phyloP scores from a whole-genome alignment of 345 rosid genomes.

The Salix purpurea region DNA sequence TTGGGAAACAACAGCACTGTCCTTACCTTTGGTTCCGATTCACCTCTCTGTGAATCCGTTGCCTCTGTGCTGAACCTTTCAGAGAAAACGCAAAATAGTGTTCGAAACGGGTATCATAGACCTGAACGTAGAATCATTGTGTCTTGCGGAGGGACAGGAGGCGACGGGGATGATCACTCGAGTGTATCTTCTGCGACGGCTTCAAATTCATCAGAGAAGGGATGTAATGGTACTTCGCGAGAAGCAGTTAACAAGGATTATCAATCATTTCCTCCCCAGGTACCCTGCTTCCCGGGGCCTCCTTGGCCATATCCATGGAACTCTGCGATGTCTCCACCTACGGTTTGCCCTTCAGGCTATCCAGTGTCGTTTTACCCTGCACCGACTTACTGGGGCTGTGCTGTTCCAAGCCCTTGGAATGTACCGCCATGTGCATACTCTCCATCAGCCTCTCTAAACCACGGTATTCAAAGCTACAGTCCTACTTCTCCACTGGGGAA shows the following conservation, averaged over 20 bases:
- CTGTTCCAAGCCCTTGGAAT: conserved; percentile 17
- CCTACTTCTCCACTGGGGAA: conserved; percentile 21
- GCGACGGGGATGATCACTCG: conserved; percentile 17
- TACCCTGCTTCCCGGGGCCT: conserved; percentile 12
- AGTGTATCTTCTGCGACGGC: conserved; percentile 8
- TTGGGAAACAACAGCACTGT: conserved; percentile 9
- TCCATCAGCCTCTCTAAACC: not conserved
- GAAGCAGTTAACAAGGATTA: conserved; percentile 6
- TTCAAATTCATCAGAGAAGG: conserved; percentile 20
- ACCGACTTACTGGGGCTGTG: conserved; percentile 9
- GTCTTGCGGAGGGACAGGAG: conserved; percentile 13
- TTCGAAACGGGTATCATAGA: conserved; percentile 23
- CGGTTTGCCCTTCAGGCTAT: conserved; percentile 24
- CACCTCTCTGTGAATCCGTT: conserved; percentile 14
- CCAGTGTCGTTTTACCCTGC: conserved; percentile 17
- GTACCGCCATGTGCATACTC: conserved; percentile 2
- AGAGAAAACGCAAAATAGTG: conserved; percentile 18
- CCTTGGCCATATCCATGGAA: conserved; percentile 30
- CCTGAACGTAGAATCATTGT: conserved; percentile 15
- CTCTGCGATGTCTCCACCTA: conserved; percentile 22
- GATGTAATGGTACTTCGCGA: conserved; percentile 3
- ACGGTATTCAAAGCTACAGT: not conserved
- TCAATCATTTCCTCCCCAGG: conserved; percentile 14
- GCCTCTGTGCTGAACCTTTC: conserved; percentile 12
- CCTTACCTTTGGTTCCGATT: conserved; percentile 18